Evolutionary conservation across 805 yeast genomes (phyloP), one percentile per base, ranked within the genome.

Genomic region (Groenewaldozyma tartarivorans): DNA sequence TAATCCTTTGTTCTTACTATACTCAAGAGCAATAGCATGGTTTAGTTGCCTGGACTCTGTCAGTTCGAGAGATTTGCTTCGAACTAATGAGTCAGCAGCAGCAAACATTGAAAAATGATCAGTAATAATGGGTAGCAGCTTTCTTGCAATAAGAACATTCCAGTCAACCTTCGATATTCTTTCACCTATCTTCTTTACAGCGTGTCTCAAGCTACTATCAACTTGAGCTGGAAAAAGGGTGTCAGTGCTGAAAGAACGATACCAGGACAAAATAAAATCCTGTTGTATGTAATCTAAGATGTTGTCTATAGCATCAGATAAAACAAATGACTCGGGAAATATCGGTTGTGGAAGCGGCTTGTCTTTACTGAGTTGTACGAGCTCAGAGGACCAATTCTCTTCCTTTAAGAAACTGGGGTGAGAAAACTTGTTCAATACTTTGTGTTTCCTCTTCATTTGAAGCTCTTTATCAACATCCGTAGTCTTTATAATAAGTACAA

Each of bases 211-310:
- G 39, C 74, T 72, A 1, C 52, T 36, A 33, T 64, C 66, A 5
- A 80, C 59, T 21, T 67, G 66, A 9, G 67, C 64, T 2, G 65
- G 55, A 46, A 72, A 73, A 9, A 58, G 43, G 19, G 45, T 53
- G 44, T 68, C 67, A 20, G 59, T 54, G 1, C 56, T 38, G 0
- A 77, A 79, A 64, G n/a, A 61, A 55, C 2, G 48, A 37, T 64
- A 78, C 88, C 88, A 80, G 3, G 71, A 56, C 32, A 61, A 58
- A 4, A 80, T 66, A 52, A 80, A 81, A 40, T 74, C 77, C 13
- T 68, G 50, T 4, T 75, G 47, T 1, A 80, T 61, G 32, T 69
- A 57, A 26, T 63, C 62, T 3, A 77, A 58, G n/a, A 80, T 54
- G 7, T 65, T 67, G 35, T 74, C 72, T 4, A 80, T 38, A 0